These are phyloP conservation scores for Septoria linicola DNA, from an alignment of 2,329 filamentous ascomycete species.

Conservation along the genomic window DNA sequence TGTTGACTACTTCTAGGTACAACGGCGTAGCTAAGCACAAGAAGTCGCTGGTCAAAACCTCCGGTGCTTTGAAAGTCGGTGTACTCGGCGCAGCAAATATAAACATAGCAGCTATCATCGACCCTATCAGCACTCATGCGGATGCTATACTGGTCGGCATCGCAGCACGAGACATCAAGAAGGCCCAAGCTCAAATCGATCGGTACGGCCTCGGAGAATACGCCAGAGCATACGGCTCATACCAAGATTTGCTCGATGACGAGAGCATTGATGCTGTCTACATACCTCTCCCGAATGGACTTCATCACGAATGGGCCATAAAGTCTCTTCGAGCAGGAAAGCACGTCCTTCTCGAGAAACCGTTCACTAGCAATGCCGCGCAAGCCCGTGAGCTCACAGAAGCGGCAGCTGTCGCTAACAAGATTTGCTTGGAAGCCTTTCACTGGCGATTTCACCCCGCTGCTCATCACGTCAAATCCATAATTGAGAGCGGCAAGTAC, in stretches of 20 bases:
- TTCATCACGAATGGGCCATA: slow-evolving; percentile 50
- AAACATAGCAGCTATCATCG: slow-evolving; percentile 17
- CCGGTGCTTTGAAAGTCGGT: slow-evolving; percentile 11
- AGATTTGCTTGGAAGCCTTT: slow-evolving; percentile 54
- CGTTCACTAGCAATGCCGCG: slow-evolving; percentile 45
- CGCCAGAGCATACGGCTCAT: slow-evolving; percentile 25
- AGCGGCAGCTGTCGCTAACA: slow-evolving; percentile 36
- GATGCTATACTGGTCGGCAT: slow-evolving; percentile 10
- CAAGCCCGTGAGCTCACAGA: slow-evolving; percentile 45
- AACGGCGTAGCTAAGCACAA: not conserved
- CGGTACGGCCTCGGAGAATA: slow-evolving; percentile 7
- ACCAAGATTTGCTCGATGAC: slow-evolving; percentile 42
- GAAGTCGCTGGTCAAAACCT: not conserved
- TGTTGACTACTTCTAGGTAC: too few relatives aligned
- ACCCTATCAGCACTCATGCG: slow-evolving; percentile 20
- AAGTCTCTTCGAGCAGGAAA: slow-evolving; percentile 50
- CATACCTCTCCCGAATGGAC: slow-evolving; percentile 46
- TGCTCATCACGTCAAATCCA: slow-evolving; percentile 38
- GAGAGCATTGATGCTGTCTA: slow-evolving; percentile 50
- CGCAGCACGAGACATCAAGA: slow-evolving; percentile 13
- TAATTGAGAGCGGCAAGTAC: slow-evolving; percentile 28
- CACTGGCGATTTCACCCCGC: slow-evolving; percentile 49
- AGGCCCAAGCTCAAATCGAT: slow-evolving; percentile 19
- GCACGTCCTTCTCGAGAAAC: slow-evolving; percentile 56
- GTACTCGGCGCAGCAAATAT: slow-evolving; percentile 21